A percentile compares a stretch with the other conserved stretches of the same genome.
Conservation (phyloP, 1,139 yeast species). For the Saccharomyces hybrid region DNA sequence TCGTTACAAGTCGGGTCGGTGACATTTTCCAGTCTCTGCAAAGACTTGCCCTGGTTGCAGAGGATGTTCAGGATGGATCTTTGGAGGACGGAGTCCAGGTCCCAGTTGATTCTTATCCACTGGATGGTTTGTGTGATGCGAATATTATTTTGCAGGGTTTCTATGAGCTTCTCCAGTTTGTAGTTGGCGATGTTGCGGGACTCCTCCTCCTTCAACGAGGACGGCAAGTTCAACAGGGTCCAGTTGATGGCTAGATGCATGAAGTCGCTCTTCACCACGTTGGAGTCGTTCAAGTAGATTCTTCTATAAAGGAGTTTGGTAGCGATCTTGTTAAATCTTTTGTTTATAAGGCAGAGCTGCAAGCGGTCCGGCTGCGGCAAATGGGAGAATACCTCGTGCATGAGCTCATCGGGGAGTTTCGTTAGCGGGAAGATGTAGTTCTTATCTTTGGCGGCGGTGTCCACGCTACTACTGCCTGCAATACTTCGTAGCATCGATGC, state of each 20-base stretch:
- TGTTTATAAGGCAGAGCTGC: slow-evolving; percentile 19
- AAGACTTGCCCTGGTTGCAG: slow-evolving; percentile 26
- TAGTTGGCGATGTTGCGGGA: slow-evolving; percentile 27
- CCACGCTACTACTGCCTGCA: neutral
- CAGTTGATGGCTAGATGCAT: slow-evolving; percentile 32
- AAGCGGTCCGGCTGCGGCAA: slow-evolving; percentile 30
- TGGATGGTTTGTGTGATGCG: slow-evolving; percentile 24
- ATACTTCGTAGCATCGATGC: neutral
- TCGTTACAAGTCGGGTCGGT: slow-evolving; percentile 35
- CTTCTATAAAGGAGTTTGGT: slow-evolving; percentile 29
- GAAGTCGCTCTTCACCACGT: slow-evolving; percentile 30
- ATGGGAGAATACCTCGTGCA: slow-evolving; percentile 29
- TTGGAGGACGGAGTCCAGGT: slow-evolving; percentile 31
- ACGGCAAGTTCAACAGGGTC: slow-evolving; percentile 30
- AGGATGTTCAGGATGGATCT: slow-evolving; percentile 25
- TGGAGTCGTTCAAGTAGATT: slow-evolving; percentile 33
- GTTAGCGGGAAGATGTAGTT: slow-evolving; percentile 13
- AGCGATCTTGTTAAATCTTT: slow-evolving; percentile 22
- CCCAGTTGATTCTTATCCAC: slow-evolving; percentile 39
- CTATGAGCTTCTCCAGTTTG: slow-evolving; percentile 26
- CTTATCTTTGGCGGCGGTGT: neutral
- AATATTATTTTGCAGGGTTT: slow-evolving; percentile 23
- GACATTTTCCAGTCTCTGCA: slow-evolving; percentile 34
- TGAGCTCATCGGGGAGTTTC: slow-evolving; percentile 25
- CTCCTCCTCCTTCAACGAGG: slow-evolving; percentile 25